A percentile compares a stretch with the other conserved stretches of the same genome.
phyloP scores from a whole-genome alignment of 345 rosid species.

The Salix viminalis region DNA sequence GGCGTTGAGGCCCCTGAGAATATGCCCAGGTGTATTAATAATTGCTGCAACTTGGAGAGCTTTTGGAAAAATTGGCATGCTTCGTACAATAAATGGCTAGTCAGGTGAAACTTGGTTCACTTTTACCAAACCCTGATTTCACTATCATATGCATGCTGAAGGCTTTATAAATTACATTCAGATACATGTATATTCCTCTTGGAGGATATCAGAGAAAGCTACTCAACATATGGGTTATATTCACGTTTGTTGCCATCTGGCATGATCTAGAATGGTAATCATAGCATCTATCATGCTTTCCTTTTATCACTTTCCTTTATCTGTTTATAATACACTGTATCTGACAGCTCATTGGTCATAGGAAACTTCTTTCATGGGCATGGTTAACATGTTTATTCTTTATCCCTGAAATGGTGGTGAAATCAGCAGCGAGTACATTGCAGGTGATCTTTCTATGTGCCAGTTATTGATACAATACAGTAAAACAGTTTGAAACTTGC shows the following conservation, averaged over 20 bases:
- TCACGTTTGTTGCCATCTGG: conserved; percentile 96
- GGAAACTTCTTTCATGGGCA: conserved; percentile 99
- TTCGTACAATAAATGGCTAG: conserved; percentile 95
- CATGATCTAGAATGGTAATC: conserved; percentile 93
- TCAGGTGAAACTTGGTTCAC: conserved; percentile 51
- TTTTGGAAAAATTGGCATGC: conserved; percentile 99
- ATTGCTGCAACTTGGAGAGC: conserved; percentile 77
- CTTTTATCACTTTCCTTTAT: neutral
- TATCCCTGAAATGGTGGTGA: conserved; percentile 81
- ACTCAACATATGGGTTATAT: conserved; percentile 79
- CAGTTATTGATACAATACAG: neutral
- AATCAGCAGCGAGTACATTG: conserved; percentile 58
- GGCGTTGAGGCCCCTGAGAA: conserved; percentile 89
- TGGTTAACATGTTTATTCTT: conserved; percentile 96
- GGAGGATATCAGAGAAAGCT: conserved; percentile 87
- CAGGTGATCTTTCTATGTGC: conserved; percentile 40
- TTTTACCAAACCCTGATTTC: conserved; percentile 1
- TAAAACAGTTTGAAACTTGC: neutral
- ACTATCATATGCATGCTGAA: neutral
- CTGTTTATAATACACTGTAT: neutral
- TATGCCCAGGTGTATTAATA: conserved; percentile 90
- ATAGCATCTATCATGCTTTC: neutral
- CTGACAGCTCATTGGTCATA: conserved; percentile 33
- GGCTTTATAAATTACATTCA: conserved; percentile 21
- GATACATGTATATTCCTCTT: conserved; percentile 95